Conservation (phyloP, 2,329 filamentous ascomycete genomes). For the Amesomyces nigricolor region DNA sequence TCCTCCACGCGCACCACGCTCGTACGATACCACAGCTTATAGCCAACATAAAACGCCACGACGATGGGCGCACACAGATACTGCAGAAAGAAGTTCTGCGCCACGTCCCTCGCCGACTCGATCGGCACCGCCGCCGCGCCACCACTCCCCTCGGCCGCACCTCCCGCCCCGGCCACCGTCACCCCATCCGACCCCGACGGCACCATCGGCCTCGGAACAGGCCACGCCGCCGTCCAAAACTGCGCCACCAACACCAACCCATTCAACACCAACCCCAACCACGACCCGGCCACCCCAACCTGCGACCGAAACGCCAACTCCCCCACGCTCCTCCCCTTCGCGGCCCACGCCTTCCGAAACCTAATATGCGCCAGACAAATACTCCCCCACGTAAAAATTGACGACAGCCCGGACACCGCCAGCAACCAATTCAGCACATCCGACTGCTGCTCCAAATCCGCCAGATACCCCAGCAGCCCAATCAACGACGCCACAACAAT, state of each 20-base stretch:
- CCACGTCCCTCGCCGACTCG: constrained; percentile 39
- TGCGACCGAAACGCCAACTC: constrained; percentile 80
- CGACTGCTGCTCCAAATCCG: constrained; percentile 54
- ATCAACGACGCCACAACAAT: constrained; percentile 62
- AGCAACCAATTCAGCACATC: constrained; percentile 75
- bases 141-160: neutral
- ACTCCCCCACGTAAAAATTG: constrained; percentile 73
- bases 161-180: neutral
- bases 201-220: constrained; percentile 39
- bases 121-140: constrained; percentile 26
- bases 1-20: constrained; percentile 60
- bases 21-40: constrained; percentile 72
- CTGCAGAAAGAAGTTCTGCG: constrained; percentile 65
- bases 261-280: constrained; percentile 72
- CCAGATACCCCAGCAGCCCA: constrained; percentile 73
- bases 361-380: constrained; percentile 91
- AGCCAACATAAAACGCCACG: constrained; percentile 60
- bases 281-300: constrained; percentile 73
- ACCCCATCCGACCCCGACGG: neutral
- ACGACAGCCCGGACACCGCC: constrained; percentile 65
- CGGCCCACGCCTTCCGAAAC: constrained; percentile 75
- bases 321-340: constrained; percentile 61
- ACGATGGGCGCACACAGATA: constrained; percentile 68
- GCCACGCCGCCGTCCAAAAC: constrained; percentile 82
- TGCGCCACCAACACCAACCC: constrained; percentile 70